A percentile compares a stretch with the other conserved stretches of the same genome.
These are phyloP conservation scores for Epichloe uncinata DNA, from an alignment of 2,329 filamentous ascomycete species.

Conservation along the genomic window DNA sequence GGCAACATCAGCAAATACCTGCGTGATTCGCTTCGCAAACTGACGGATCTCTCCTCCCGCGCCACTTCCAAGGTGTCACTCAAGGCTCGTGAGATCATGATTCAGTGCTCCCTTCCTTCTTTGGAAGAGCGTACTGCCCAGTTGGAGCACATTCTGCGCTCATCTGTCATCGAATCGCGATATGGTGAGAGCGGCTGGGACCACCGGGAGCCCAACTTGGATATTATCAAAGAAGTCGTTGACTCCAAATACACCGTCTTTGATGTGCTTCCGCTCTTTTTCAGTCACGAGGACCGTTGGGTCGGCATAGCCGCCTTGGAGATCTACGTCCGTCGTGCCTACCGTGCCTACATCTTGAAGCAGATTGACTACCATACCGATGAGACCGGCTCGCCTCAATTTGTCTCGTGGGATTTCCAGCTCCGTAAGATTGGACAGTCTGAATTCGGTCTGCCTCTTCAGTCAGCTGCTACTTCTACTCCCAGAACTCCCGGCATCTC, in stretches of 20 bases:
- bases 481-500: conserved; percentile 57
- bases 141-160: conserved; percentile 97
- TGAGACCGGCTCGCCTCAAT: conserved; percentile 54
- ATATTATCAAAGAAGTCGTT: conserved; percentile 91
- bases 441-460: conserved; percentile 72
- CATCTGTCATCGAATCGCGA: conserved; percentile 88
- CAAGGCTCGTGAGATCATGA: conserved; percentile 93
- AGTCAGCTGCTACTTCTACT: conserved; percentile 70
- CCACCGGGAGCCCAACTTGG: conserved; percentile 80
- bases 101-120: conserved; percentile 91
- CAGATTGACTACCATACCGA: conserved; percentile 79
- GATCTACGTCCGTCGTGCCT: conserved; percentile 90
- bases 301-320: conserved; percentile 87
- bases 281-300: conserved; percentile 86
- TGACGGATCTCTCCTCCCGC: conserved; percentile 75
- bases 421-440: conserved; percentile 86
- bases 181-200: conserved; percentile 97
- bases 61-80: conserved; percentile 86
- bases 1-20: conserved; percentile 84
- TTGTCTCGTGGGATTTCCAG: conserved; percentile 90
- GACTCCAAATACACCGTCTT: conserved; percentile 98
- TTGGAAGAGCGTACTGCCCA: conserved; percentile 88
- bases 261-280: conserved; percentile 90
- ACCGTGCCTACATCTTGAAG: conserved; percentile 90
- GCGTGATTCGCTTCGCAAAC: conserved; percentile 64